These are phyloP conservation scores for Xylaria sp. DNA, from an alignment of 495 filamentous ascomycete genomes.

Conservation along the genomic window DNA sequence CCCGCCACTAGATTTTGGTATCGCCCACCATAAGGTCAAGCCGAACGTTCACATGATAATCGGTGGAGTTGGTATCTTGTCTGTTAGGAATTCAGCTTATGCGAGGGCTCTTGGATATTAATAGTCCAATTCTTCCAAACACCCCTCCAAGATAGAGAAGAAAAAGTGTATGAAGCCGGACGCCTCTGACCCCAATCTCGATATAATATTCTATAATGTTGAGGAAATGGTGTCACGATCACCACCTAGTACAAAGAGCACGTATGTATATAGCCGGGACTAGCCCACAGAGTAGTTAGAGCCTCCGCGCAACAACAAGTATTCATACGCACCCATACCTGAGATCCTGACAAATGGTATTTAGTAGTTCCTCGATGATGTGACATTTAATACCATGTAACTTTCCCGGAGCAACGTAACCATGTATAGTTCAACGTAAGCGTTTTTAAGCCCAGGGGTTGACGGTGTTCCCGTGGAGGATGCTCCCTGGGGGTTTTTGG, in stretches of 20 bases:
- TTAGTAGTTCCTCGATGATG: background rate
- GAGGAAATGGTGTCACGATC: too few species aligned
- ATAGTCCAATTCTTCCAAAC: background rate
- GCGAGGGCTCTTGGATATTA: background rate
- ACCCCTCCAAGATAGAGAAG: background rate
- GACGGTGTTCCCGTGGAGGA: background rate
- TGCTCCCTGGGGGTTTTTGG: background rate
- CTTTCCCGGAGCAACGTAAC: background rate
- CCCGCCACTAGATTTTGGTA: background rate
- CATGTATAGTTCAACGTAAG: background rate
- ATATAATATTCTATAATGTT: background rate
- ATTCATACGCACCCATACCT: too few species aligned
- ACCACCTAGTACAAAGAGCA: too few species aligned
- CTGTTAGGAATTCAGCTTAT: too few species aligned
- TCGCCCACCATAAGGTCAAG: background rate
- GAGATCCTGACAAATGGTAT: background rate
- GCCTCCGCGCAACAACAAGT: too few species aligned
- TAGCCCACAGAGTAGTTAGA: too few species aligned
- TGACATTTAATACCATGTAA: background rate
- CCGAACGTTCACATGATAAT: background rate
- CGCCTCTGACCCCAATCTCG: background rate
- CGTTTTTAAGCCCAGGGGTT: background rate
- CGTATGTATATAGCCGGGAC: too few species aligned
- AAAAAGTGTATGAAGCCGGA: background rate
- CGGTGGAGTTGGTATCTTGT: background rate